Evolutionary conservation across 805 yeast genomes (phyloP), one percentile per base, ranked within the genome.

Genomic region (Scheffersomyces stipitis): DNA sequence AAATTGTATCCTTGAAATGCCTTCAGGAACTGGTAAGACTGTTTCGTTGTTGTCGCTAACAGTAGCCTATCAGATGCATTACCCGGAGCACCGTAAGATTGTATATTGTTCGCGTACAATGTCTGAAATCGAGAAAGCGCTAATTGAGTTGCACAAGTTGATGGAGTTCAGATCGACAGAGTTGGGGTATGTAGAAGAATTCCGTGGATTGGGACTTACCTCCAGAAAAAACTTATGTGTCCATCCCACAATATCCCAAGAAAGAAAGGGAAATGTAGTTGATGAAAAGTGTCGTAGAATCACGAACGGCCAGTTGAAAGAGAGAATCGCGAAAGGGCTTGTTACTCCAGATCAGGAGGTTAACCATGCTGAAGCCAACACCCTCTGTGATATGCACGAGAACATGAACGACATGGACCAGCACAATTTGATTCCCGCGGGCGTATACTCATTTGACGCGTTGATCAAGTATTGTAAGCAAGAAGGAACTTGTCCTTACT

Each of bases 21-120:
- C 99, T 49, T 93, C 99, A 4, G 99, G 99, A 3, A 93, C 99
- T 3, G 99, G 99, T 29, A 93, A 93, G 60, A 93, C 99, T 26
- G 86, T 93, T 3, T 89, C 98, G 0, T 71, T 93, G 57, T 69
- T 93, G 20, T 88, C 98, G 0, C 65, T 93, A 30, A 88, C 98
- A 0, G 88, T 93, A 31, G 96, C 99, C 10, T 93, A 93, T 62
- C 99, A 93, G 60, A 81, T 87, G 86, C 78, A 77, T 70, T 90
- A 91, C 58, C 95, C 96, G 7, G 97, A 91, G 54, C 96, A 88
- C 55, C 68, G 96, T 13, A 93, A 91, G 71, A 81, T 93, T 48
- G 87, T 93, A 5, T 93, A 93, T 64, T 93, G 99, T 62, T 93
- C 99, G 4, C 98, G 99, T 75, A 93, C 99, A 23, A 93, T 93